Conservation (phyloP, 1,139 yeast species). For the Ogataea hybrid region DNA sequence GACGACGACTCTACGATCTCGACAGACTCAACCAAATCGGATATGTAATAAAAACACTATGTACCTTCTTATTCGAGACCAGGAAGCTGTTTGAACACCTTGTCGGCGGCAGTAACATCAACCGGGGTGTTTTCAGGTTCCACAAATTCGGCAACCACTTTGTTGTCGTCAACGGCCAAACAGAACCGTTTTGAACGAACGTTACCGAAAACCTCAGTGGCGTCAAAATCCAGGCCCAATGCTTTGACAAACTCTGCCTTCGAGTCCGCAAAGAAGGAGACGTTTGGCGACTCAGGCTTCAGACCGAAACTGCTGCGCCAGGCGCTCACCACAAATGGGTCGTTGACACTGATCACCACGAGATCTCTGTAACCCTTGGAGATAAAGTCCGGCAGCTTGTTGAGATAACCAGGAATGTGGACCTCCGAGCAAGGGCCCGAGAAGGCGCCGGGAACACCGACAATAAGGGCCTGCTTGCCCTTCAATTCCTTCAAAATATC, state of each 20-base stretch:
- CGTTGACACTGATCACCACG: slow-evolving; percentile 77
- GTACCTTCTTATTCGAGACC: slow-evolving; percentile 21
- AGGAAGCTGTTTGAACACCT: slow-evolving; percentile 37
- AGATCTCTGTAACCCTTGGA: slow-evolving; percentile 61
- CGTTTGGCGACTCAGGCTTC: slow-evolving; percentile 32
- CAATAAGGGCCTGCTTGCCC: slow-evolving; percentile 55
- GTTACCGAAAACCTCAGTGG: slow-evolving; percentile 69
- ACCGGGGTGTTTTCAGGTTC: slow-evolving; percentile 84
- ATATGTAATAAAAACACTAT: not conserved
- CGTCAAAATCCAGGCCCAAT: slow-evolving; percentile 69
- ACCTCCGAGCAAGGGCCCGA: slow-evolving; percentile 80
- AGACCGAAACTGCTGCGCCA: slow-evolving; percentile 58
- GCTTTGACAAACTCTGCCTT: slow-evolving; percentile 65
- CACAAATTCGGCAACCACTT: slow-evolving; percentile 59
- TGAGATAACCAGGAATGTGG: slow-evolving; percentile 78
- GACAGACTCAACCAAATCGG: not conserved
- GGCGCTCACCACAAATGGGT: slow-evolving; percentile 79
- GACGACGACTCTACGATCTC: slow-evolving; percentile 6
- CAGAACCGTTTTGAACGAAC: slow-evolving; percentile 76
- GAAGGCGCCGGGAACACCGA: slow-evolving; percentile 92
- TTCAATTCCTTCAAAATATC: slow-evolving; percentile 51
- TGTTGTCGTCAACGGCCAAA: slow-evolving; percentile 69
- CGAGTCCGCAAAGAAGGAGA: slow-evolving; percentile 72
- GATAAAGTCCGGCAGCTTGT: slow-evolving; percentile 48
- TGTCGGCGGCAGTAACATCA: slow-evolving; percentile 50